Percentiles rank a stretch among this genome's conserved stretches.
phyloP scores from a whole-genome alignment of 2,329 filamentous ascomycete genomes.

The Coniochaeta sp. region DNA sequence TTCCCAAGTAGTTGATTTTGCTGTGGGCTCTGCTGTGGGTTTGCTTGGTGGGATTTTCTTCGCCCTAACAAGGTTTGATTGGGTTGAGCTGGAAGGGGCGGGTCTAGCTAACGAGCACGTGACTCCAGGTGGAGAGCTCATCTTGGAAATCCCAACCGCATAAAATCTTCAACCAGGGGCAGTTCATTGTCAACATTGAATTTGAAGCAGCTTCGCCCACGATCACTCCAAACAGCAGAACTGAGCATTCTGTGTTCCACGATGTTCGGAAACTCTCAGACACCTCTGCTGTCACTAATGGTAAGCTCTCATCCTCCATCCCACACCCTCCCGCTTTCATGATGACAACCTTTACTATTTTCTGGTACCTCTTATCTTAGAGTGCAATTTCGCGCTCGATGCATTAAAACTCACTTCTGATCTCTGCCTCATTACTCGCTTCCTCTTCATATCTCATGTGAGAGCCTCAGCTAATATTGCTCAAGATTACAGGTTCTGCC shows the following conservation, averaged over 20 bases:
- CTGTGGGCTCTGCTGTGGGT: no score
- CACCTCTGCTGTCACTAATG: constrained; percentile 9
- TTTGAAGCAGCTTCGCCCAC: no score
- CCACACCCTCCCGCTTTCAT: constrained; percentile 12
- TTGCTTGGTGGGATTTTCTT: constrained; percentile 29
- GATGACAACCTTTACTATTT: constrained; percentile 58
- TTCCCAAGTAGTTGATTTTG: neutral
- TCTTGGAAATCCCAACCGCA: neutral
- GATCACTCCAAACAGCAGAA: neutral
- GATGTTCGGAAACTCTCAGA: neutral
- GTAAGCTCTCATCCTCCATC: constrained; percentile 23
- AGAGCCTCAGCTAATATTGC: constrained; percentile 11
- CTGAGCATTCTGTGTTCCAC: neutral
- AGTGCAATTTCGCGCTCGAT: constrained; percentile 53
- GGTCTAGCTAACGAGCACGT: neutral
- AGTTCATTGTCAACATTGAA: neutral
- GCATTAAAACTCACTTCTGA: constrained; percentile 87
- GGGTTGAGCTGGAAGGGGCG: constrained; percentile 3
- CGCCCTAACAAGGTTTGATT: constrained; percentile 37
- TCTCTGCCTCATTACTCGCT: constrained; percentile 7
- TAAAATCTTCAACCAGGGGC: neutral
- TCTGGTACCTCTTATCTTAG: constrained; percentile 99
- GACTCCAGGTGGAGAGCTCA: neutral
- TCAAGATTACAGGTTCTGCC: neutral
- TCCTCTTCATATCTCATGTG: neutral